These are phyloP conservation scores for Talaromyces wortmannii DNA, from an alignment of 495 filamentous ascomycete species.

Conservation along the genomic window DNA sequence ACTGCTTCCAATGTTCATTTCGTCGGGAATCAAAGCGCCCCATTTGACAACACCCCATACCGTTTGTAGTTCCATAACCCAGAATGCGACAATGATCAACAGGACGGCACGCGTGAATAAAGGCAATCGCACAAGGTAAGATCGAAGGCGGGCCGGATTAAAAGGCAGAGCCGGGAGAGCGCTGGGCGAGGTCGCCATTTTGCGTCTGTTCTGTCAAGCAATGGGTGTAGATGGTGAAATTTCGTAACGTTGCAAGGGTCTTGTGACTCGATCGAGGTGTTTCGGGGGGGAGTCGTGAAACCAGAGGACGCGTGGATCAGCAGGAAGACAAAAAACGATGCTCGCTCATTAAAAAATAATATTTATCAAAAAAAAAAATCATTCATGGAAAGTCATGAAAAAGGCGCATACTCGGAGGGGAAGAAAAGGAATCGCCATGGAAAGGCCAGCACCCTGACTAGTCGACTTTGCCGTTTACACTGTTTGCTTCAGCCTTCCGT, in stretches of 20 bases:
- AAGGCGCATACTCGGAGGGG: too few relatives aligned
- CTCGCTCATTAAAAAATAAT: too few relatives aligned
- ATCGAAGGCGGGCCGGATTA: conserved; percentile 44
- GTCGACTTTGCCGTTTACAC: too few relatives aligned
- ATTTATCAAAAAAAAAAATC: too few relatives aligned
- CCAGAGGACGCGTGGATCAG: too few relatives aligned
- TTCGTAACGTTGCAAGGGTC: not conserved
- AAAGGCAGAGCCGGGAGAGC: conserved; percentile 39
- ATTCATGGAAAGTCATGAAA: too few relatives aligned
- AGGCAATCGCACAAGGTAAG: conserved; percentile 79
- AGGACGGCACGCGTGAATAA: conserved; percentile 76
- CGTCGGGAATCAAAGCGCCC: conserved; percentile 71
- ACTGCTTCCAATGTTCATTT: conserved; percentile 71
- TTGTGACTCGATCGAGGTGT: too few relatives aligned
- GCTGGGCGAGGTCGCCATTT: conserved; percentile 23
- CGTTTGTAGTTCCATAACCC: conserved; percentile 56
- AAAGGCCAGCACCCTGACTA: too few relatives aligned
- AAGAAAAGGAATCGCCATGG: too few relatives aligned
- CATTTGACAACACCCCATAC: conserved; percentile 63
- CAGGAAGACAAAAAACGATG: too few relatives aligned
- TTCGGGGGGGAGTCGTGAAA: too few relatives aligned
- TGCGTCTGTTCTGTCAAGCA: not conserved
- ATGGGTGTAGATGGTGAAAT: not conserved
- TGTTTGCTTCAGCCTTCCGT: too few relatives aligned
- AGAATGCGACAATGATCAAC: conserved; percentile 59